Evolutionary conservation across 2,329 filamentous ascomycete species (phyloP).

Genomic region (Apiospora marii): DNA sequence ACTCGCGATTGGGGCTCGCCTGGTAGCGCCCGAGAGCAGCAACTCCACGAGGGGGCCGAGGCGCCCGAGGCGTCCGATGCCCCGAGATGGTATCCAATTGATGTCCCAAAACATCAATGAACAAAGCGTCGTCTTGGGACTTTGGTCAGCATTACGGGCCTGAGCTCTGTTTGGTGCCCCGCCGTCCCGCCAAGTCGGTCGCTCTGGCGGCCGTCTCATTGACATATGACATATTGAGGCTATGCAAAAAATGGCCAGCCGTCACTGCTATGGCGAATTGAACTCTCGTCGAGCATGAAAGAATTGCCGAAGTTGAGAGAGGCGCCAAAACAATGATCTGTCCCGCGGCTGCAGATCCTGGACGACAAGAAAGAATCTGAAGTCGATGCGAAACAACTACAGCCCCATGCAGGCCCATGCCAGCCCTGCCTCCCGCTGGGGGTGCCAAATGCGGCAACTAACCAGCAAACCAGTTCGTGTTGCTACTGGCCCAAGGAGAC

Average conservation of each 20-base stretch:
- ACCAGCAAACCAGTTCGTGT: not conserved
- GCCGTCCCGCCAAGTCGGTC: constrained; percentile 1
- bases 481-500: not conserved
- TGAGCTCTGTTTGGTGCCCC: not conserved
- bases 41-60: not conserved
- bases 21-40: not conserved
- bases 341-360: constrained; percentile 7
- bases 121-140: not conserved
- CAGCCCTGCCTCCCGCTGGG: constrained; percentile 7
- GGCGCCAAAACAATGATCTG: constrained; percentile 19
- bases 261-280: not conserved
- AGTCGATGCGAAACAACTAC: constrained; percentile 23
- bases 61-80: not conserved
- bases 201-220: not conserved
- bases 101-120: not conserved
- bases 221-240: constrained; percentile 3
- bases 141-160: not conserved
- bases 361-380: constrained; percentile 9
- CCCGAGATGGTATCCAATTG: not conserved
- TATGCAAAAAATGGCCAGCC: not conserved
- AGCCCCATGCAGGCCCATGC: constrained; percentile 19
- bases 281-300: not conserved
- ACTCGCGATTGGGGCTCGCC: not conserved
- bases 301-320: constrained; percentile 2
- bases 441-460: constrained; percentile 4